These are phyloP conservation scores for Hemileccinum impolitum DNA, from an alignment of 768 basidiomycete species.

Conservation along the genomic window DNA sequence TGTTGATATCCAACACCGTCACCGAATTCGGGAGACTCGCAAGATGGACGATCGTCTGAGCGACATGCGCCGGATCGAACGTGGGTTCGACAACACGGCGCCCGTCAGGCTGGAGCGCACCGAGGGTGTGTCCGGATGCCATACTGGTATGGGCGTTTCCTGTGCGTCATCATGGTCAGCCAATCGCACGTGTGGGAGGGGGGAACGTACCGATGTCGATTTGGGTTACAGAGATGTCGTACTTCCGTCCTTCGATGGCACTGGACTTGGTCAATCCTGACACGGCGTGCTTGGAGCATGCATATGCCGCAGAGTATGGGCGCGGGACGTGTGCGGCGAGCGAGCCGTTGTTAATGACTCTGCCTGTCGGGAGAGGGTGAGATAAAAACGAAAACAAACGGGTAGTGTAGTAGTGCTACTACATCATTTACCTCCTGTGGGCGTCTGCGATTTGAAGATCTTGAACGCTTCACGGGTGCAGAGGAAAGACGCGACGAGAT, in stretches of 20 bases:
- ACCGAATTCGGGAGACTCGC: conserved; percentile 66
- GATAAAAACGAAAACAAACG: background rate
- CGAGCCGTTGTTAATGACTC: conserved; percentile 88
- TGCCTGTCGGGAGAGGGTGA: conserved; percentile 35
- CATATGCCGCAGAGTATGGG: conserved; percentile 63
- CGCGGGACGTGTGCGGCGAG: conserved; percentile 68
- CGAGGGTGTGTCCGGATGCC: conserved; percentile 42
- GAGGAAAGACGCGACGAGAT: conserved; percentile 69
- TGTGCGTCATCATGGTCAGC: conserved; percentile 21
- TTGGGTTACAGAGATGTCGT: conserved; percentile 75
- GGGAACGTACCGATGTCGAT: conserved; percentile 66
- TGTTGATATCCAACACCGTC: conserved; percentile 65
- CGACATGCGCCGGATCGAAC: conserved; percentile 73
- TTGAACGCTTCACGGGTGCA: conserved; percentile 74
- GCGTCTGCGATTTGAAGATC: conserved; percentile 69
- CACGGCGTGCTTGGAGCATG: conserved; percentile 79
- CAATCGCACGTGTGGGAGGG: too few species aligned
- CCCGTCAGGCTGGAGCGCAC: conserved; percentile 71
- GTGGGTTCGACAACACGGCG: conserved; percentile 51
- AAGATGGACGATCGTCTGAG: conserved; percentile 65
- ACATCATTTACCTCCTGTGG: conserved; percentile 58
- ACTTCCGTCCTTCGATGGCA: conserved; percentile 70
- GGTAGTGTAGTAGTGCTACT: background rate
- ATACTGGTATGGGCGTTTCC: conserved; percentile 72
- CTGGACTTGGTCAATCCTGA: conserved; percentile 72